phyloP scores from a whole-genome alignment of 257 asterid genomes.

The Marsdenia floribunda region DNA sequence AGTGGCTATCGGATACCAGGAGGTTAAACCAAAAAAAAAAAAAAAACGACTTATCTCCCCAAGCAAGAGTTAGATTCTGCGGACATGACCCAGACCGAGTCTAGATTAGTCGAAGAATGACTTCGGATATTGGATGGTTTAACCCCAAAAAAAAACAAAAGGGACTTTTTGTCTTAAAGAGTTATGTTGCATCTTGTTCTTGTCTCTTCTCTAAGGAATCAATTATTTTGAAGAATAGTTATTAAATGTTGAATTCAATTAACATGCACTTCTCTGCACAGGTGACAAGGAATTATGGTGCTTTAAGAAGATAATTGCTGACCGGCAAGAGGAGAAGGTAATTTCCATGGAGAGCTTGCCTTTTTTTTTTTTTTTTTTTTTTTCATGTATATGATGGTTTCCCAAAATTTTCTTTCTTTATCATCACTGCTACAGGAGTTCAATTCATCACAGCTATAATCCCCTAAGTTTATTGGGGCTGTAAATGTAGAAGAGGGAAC shows the following conservation, averaged over 20 bases:
- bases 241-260: not conserved
- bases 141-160: no score
- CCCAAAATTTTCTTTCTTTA: not conserved
- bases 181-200: not conserved
- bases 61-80: no score
- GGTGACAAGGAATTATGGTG: constrained; percentile 85
- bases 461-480: not conserved
- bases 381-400: not conserved
- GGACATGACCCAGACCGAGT: no score
- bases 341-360: constrained; percentile 1
- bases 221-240: not conserved
- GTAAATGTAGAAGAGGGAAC: constrained; percentile 2
- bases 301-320: constrained; percentile 51
- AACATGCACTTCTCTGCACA: constrained; percentile 23
- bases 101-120: no score
- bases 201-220: not conserved
- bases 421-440: not conserved
- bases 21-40: no score
- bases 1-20: no score
- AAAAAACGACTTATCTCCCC: no score
- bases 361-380: no score
- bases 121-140: no score
- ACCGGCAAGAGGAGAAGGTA: not conserved
- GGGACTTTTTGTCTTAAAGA: not conserved
- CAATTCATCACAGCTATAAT: not conserved